Evolutionary conservation across 2,329 filamentous ascomycete species (phyloP).

Genomic region (Aspergillus persii): DNA sequence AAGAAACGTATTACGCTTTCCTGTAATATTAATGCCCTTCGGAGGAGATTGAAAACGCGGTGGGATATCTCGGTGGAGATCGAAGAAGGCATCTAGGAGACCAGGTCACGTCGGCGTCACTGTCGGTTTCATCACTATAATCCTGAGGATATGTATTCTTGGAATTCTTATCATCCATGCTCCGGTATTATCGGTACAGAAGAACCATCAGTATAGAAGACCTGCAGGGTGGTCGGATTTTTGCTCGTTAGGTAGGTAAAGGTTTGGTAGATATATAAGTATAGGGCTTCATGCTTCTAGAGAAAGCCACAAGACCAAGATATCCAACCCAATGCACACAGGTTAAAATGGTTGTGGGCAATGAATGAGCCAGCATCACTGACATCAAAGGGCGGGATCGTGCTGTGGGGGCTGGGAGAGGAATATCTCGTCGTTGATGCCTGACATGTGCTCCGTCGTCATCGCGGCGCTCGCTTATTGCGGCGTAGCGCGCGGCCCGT

Average conservation of each 20-base stretch:
- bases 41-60: neutral
- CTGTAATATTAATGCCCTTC: neutral
- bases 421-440: too few species aligned
- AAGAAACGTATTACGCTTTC: neutral
- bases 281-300: too few species aligned
- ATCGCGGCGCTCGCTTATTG: constrained; percentile 16
- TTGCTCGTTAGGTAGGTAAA: too few species aligned
- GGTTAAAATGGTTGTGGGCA: neutral
- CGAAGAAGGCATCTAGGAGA: constrained; percentile 6
- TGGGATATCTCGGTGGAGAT: constrained; percentile 14
- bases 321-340: neutral
- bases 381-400: neutral
- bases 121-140: neutral
- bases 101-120: neutral
- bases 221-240: too few species aligned
- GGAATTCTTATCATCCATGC: too few species aligned
- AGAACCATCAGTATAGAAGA: too few species aligned
- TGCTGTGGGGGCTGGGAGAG: neutral
- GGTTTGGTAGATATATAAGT: too few species aligned
- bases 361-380: neutral
- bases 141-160: too few species aligned
- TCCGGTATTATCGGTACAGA: too few species aligned
- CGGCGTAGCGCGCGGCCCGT: constrained; percentile 10
- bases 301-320: neutral
- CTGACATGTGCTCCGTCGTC: neutral